Evolutionary conservation across 2,329 filamentous ascomycete species (phyloP), one percentile per base, ranked within the genome.

Genomic region (Fusarium piperis): DNA sequence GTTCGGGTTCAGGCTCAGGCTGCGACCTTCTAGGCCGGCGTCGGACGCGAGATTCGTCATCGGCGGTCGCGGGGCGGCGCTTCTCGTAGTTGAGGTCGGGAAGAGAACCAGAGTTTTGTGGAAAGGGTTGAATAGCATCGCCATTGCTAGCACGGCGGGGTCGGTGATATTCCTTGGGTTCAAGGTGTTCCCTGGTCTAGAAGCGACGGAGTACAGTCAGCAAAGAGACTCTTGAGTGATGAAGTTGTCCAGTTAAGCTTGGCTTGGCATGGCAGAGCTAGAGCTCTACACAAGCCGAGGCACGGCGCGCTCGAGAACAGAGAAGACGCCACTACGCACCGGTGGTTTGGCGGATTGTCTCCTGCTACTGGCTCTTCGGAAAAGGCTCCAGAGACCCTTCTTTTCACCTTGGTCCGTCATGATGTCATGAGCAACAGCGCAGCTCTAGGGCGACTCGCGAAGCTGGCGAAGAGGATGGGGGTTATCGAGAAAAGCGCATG

Each of bases 341-440:
- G 73, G 65, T 62, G 71, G 60, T 65, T 68, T 74, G 48, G 65
- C 64, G 20, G 72, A 73, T 13, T 65, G 56, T 51, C 67, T 76
- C 48, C 69, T 69, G 59, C 81, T 80, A 77, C 84, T 86, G 67
- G 83, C 83, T 67, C 81, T 84, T 69, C 86, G 84, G 72, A 89
- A 82, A 62, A 90, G 79, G 66, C 82, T 81, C 84, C 83, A 85
- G 67, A 88, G 85, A 55, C 83, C 80, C 73, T 83, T 85, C 79
- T 84, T 77, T 41, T 78, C 77, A 52, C 71, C 72, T 58, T 77
- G 76, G 58, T 80, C 79, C 58, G 80, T 76, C 80, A 81, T 81
- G 71, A 73, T 77, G 71, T 67, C 73, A 73, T 77, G 30, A 51
- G 64, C 56, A 52, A 58, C 48, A 59, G 64, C 66, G 48, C 44